Evolutionary conservation across 345 rosid species (phyloP).

Genomic region (Boechera retrofracta): DNA sequence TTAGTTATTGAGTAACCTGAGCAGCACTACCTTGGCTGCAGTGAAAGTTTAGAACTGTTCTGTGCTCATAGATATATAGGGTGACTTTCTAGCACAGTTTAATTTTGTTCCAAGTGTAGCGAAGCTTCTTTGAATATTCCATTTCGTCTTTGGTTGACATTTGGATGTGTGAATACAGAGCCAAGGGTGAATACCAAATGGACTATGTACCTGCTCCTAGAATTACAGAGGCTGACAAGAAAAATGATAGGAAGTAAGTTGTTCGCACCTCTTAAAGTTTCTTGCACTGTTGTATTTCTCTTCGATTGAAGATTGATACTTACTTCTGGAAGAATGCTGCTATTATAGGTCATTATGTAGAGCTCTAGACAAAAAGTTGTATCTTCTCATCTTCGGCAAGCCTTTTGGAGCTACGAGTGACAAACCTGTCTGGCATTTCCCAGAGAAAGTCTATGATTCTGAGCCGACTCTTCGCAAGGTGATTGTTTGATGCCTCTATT

Average conservation of each 20-base stretch:
- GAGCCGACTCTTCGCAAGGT: slow-evolving; percentile 85
- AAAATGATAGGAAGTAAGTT: slow-evolving; percentile 82
- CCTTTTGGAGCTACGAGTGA: slow-evolving; percentile 58
- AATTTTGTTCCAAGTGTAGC: neutral
- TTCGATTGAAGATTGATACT: neutral
- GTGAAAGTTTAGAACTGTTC: neutral
- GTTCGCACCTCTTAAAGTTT: neutral
- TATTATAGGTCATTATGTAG: slow-evolving; percentile 63
- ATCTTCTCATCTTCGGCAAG: slow-evolving; percentile 79
- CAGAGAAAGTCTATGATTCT: slow-evolving; percentile 79
- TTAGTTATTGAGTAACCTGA: neutral
- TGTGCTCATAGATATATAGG: neutral
- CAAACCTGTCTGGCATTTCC: slow-evolving; percentile 92
- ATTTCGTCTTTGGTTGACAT: slow-evolving; percentile 27
- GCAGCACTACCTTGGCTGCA: neutral
- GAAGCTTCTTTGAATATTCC: neutral
- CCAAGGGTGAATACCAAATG: slow-evolving; percentile 92
- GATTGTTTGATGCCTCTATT: slow-evolving; percentile 7
- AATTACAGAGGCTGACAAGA: slow-evolving; percentile 88
- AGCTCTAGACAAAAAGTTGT: slow-evolving; percentile 86
- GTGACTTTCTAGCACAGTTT: neutral
- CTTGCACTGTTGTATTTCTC: neutral
- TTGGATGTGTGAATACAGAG: slow-evolving; percentile 54
- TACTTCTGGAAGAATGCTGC: neutral
- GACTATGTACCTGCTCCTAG: slow-evolving; percentile 93